A percentile compares a stretch with the other conserved stretches of the same genome.
Conservation (phyloP, 352 stramenopile genomes). For the Pythium aristosporum region DNA sequence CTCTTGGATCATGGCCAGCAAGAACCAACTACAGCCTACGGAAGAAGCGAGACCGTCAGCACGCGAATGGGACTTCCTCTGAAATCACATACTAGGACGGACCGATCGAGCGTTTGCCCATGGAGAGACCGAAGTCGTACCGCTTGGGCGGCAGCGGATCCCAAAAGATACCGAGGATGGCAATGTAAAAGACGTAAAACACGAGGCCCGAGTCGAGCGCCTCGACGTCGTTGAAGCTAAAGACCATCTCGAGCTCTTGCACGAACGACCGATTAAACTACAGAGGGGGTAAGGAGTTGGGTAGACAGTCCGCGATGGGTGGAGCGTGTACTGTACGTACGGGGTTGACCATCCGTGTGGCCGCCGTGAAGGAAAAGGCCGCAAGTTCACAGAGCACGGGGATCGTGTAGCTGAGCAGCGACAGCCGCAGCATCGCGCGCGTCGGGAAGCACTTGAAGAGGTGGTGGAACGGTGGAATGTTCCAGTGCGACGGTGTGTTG, state of each 20-base stretch:
- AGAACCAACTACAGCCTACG: conserved; percentile 83
- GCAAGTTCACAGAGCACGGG: conserved; percentile 80
- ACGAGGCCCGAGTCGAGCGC: conserved; percentile 82
- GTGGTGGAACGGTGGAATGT: conserved; percentile 77
- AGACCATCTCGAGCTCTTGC: conserved; percentile 83
- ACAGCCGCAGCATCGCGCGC: conserved; percentile 70
- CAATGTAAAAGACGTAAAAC: conserved; percentile 88
- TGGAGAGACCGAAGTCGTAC: conserved; percentile 79
- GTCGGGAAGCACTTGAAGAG: conserved; percentile 84
- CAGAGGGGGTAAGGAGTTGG: not conserved
- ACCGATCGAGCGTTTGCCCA: conserved; percentile 68
- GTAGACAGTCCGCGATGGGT: not conserved
- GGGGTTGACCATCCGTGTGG: conserved; percentile 86
- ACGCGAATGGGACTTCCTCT: not conserved
- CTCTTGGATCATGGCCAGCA: conserved; percentile 79
- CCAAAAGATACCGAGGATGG: conserved; percentile 82
- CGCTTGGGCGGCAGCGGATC: conserved; percentile 76
- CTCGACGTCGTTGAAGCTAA: conserved; percentile 87
- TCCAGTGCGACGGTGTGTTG: conserved; percentile 82
- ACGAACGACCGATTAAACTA: conserved; percentile 87
- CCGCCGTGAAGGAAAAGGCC: conserved; percentile 83
- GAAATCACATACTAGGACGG: not conserved
- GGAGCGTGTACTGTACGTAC: conserved; percentile 36
- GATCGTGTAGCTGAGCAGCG: conserved; percentile 80
- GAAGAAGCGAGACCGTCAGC: conserved; percentile 9